Evolutionary conservation across 371 early-diverging fungal species (phyloP), one percentile per base, ranked within the genome.

Genomic region (Rhizopus microsporus): DNA sequence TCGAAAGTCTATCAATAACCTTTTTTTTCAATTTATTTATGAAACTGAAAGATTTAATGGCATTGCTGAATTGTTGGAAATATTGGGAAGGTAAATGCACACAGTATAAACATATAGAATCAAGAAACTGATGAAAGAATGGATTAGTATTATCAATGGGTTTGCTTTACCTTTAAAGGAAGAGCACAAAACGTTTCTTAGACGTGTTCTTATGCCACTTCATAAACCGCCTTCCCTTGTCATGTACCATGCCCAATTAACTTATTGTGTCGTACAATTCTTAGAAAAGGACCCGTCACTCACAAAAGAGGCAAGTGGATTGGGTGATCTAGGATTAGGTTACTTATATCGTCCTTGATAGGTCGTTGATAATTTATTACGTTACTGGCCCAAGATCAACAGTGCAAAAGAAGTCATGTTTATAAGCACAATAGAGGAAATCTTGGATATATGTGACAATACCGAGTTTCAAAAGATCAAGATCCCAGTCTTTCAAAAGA

Each of bases 381-480:
- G 94, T 29, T 96, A 85, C 73, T 98, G 98, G 98, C 98, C 98
- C 44, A 98, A 97, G 69, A 91, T 94, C 46, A 98, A 97, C 80
- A 93, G 93, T 54, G 93, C 96, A 3, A 98, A 98, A 72, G 97
- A 97, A 73, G 94, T 97, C 53, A 96, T 98, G 96, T 98, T 93
- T 71, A 74, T 98, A 59, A 93, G 90, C 72, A 97, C 97, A 73
- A 75, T 97, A 48, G 98, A 98, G 64, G 96, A 96, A 59, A 91
- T 97, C n/a, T 61, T 98, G 74, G 96, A 96, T 74, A 88, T 93
- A 4, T 89, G 92, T 30, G 95, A 96, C 64, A 90, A 90, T 3
- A 74, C 77, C 16, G 92, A 95, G 64, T 97, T 97, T 68, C 74
- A 82, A 34, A 91, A 90, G 60, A 75, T 98, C 52, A 89, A 92